Evolutionary conservation across 345 rosid genomes (phyloP), one percentile per base, ranked within the genome.

Genomic region (Pistacia vera): DNA sequence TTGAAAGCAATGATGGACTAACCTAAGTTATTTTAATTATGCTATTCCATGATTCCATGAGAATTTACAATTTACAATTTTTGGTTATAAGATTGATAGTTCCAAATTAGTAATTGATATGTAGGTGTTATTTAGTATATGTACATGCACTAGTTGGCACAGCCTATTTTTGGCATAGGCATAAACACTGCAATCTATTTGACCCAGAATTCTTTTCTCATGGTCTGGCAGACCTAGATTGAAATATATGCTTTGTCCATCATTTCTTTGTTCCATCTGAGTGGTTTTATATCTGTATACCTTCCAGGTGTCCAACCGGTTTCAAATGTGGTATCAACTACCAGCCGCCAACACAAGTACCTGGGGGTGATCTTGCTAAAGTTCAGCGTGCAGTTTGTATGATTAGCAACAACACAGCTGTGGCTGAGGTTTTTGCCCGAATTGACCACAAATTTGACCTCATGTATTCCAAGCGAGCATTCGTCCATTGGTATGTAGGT

Each of bases 331-430:
- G 97, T 35, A 89, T 90, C 81, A 92, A 92, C 88, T 92, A 89
- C 77, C 88, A 92, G 82, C 90, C 95, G 49, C 97, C 97, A 59
- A 84, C 97, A 25, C 93, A 90, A 75, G 97, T 92, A 35, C 97
- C 95, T 0, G 86, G 88, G 48, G 93, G 91, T 18, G 97, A 92
- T 78, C 89, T 92, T 11, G 97, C 95, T 0, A 88, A 81, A 82
- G 93, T 90, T 65, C 93, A 90, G 75, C 91, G 97, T 71, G 97
- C 95, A 0, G 95, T 90, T 60, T 92, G 95, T 78, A 92, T 92
- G 97, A 92, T 92, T 73, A 92, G 97, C 89, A 90, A 92, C 83
- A 92, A 89, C 83, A 92, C 95, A 61, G 93, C 95, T 7, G 95
- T 90, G 66, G 97, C 89, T 4, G 92, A 92, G 83, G 95, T 92